Evolutionary conservation across 768 basidiomycete species (phyloP).

Genomic region (Hygrophorus russula): DNA sequence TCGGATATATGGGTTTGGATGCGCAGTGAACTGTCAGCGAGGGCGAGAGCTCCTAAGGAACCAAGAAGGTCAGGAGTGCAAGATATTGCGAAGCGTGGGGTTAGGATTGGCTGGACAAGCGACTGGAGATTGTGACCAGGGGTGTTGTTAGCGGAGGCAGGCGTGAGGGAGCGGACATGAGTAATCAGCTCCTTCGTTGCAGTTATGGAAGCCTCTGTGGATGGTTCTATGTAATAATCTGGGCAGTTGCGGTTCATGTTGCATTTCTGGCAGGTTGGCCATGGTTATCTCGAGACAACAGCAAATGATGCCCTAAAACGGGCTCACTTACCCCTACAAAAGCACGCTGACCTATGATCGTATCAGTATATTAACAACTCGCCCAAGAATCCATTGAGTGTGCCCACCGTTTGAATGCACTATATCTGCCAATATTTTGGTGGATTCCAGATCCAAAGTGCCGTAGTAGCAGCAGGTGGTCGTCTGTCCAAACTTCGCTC

Average conservation of each 20-base stretch:
- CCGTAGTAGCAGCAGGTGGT: slow-evolving; percentile 93
- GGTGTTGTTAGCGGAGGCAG: slow-evolving; percentile 15
- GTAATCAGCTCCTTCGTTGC: slow-evolving; percentile 56
- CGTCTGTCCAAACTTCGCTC: slow-evolving; percentile 39
- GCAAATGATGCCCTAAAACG: not conserved
- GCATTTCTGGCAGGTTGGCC: slow-evolving; percentile 50
- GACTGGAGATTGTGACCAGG: slow-evolving; percentile 24
- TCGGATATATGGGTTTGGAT: slow-evolving; percentile 95
- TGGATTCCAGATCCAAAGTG: slow-evolving; percentile 68
- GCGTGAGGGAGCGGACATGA: slow-evolving; percentile 51
- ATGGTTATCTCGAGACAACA: not conserved
- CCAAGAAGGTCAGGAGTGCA: slow-evolving; percentile 64
- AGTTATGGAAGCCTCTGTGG: slow-evolving; percentile 42
- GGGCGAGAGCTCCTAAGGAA: slow-evolving; percentile 50
- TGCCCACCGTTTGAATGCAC: slow-evolving; percentile 48
- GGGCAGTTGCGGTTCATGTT: slow-evolving; percentile 79
- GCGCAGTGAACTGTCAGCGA: slow-evolving; percentile 44
- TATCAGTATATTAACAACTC: not conserved
- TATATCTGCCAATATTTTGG: slow-evolving; percentile 72
- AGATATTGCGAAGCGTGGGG: slow-evolving; percentile 93
- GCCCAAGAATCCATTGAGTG: not conserved
- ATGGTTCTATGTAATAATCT: slow-evolving; percentile 57
- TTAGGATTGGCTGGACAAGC: slow-evolving; percentile 82
- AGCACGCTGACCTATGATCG: slow-evolving; percentile 57
- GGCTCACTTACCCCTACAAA: slow-evolving; percentile 63